phyloP scores from a whole-genome alignment of 306 rosid species.

The Crotalaria pallida region DNA sequence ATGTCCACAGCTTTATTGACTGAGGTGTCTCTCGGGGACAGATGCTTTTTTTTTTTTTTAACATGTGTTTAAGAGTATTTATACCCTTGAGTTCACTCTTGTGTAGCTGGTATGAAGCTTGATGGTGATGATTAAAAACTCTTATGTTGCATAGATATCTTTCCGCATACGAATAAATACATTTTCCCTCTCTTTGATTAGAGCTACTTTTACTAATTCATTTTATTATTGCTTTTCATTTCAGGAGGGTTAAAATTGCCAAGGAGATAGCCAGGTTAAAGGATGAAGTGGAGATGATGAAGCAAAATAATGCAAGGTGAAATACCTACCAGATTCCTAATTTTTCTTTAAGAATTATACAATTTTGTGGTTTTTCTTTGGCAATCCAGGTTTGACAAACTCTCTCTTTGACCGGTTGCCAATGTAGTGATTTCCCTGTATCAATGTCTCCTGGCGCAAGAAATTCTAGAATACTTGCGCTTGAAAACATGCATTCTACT shows the following conservation, averaged over 20 bases:
- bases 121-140: background rate
- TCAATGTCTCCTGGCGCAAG: conserved; percentile 89
- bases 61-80: background rate
- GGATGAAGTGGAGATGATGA: conserved; percentile 29
- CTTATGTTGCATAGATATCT: background rate
- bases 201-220: background rate
- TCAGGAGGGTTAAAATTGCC: conserved; percentile 40
- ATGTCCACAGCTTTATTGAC: too few relatives aligned
- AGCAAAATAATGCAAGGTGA: conserved; percentile 29
- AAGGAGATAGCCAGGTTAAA: conserved; percentile 35
- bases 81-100: background rate
- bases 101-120: background rate
- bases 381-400: conserved; percentile 16
- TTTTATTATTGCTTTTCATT: conserved; percentile 2
- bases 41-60: too few relatives aligned
- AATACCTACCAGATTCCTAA: background rate
- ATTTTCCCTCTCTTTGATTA: background rate
- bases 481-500: conserved; percentile 85
- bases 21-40: too few relatives aligned
- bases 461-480: conserved; percentile 81
- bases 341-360: background rate
- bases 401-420: background rate
- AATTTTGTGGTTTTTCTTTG: background rate
- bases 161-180: background rate
- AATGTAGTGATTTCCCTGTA: conserved; percentile 46